Conservation (phyloP, 1,139 yeast genomes). For the Scheffersomyces quercinus region DNA sequence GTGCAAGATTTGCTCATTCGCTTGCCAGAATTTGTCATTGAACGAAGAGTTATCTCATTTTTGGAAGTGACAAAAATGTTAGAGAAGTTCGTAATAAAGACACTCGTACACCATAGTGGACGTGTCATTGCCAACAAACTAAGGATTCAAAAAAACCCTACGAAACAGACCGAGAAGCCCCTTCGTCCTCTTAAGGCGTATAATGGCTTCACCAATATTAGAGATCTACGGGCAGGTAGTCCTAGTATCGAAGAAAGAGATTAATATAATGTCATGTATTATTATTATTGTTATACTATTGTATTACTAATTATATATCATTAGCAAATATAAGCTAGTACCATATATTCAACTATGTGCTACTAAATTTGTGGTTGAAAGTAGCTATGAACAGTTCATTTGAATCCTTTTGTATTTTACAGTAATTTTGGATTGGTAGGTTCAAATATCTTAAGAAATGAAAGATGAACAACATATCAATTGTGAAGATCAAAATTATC, state of each 20-base stretch:
- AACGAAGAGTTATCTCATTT: constrained; percentile 51
- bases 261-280: background rate
- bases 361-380: no score
- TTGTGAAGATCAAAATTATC: no score
- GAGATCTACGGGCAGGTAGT: constrained; percentile 13
- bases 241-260: background rate
- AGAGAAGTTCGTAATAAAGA: constrained; percentile 51
- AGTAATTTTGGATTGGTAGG: no score
- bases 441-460: no score
- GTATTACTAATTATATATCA: constrained; percentile 6
- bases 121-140: constrained; percentile 58
- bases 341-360: no score
- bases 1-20: constrained; percentile 58
- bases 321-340: background rate
- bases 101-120: constrained; percentile 60
- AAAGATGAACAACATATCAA: no score
- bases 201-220: constrained; percentile 24
- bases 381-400: no score
- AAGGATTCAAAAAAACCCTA: constrained; percentile 20
- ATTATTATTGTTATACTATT: background rate
- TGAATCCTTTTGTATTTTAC: no score
- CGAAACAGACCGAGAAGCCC: constrained; percentile 15
- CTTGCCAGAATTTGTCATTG: constrained; percentile 53
- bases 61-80: constrained; percentile 54
- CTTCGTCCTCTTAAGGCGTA: constrained; percentile 29